These are phyloP conservation scores for Monilinia vaccinii-corymbosi DNA, from an alignment of 2,329 filamentous ascomycete genomes.

Conservation along the genomic window DNA sequence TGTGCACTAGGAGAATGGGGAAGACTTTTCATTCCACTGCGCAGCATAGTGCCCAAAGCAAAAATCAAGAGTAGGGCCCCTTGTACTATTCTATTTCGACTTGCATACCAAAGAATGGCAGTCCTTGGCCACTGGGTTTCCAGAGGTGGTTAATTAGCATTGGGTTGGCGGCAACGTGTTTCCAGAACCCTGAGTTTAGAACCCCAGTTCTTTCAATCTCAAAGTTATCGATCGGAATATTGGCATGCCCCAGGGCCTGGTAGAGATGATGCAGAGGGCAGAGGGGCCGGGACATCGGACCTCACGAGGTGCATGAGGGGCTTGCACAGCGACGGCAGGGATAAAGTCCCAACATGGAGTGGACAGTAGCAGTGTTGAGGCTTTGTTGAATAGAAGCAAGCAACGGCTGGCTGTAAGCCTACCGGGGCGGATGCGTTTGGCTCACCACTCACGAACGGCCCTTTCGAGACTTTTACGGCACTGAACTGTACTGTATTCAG, in stretches of 20 bases:
- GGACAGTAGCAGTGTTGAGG: no score
- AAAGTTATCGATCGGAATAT: background rate
- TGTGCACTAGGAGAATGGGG: background rate
- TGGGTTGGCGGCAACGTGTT: background rate
- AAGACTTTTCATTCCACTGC: background rate
- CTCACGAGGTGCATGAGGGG: background rate
- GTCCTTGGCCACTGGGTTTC: background rate
- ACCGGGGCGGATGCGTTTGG: background rate
- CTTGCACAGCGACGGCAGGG: background rate
- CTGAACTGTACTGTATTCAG: no score
- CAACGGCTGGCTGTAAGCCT: background rate
- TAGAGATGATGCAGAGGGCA: background rate
- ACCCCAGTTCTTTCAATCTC: background rate
- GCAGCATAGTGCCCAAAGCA: no score
- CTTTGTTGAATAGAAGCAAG: background rate
- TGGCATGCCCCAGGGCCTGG: background rate
- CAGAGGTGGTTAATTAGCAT: background rate
- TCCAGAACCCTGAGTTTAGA: background rate
- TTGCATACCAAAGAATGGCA: background rate
- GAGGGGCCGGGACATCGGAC: background rate
- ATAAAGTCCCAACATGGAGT: background rate
- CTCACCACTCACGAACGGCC: background rate
- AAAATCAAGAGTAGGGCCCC: background rate
- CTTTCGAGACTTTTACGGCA: no score
- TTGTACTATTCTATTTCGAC: background rate